Conservation (phyloP, 2,329 filamentous ascomycete genomes). For the Verticillium albo-atrum region DNA sequence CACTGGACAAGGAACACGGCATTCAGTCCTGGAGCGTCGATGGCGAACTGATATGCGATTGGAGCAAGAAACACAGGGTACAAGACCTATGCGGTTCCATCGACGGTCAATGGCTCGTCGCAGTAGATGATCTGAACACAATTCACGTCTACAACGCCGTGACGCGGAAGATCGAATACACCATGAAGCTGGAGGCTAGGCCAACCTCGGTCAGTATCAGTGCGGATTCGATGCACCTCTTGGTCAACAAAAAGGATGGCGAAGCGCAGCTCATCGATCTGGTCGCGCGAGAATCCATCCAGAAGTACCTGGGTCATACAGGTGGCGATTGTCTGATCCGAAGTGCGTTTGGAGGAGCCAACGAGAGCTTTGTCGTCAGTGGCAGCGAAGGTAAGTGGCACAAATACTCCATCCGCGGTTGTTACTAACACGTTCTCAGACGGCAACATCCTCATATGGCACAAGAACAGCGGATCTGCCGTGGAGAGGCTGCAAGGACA, state of each 20-base stretch:
- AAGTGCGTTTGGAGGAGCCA: constrained; percentile 79
- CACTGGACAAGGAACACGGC: constrained; percentile 62
- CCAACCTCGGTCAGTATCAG: constrained; percentile 80
- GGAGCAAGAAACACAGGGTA: constrained; percentile 68
- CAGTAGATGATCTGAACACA: constrained; percentile 64
- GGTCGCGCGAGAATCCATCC: constrained; percentile 64
- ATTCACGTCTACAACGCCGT: constrained; percentile 79
- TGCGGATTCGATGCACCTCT: constrained; percentile 71
- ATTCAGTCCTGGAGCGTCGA: constrained; percentile 67
- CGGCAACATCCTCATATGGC: constrained; percentile 79
- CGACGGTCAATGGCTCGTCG: constrained; percentile 75
- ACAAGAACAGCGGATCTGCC: constrained; percentile 72
- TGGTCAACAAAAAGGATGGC: constrained; percentile 77
- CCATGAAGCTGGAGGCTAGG: constrained; percentile 63
- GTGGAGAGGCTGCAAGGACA: constrained; percentile 78
- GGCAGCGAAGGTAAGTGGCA: constrained; percentile 78
- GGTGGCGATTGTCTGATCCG: constrained; percentile 78
- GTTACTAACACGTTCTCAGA: constrained; percentile 30
- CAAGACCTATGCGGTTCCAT: constrained; percentile 81
- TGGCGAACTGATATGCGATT: constrained; percentile 59
- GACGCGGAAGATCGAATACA: constrained; percentile 71
- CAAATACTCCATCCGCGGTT: neutral
- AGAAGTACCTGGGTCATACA: constrained; percentile 70
- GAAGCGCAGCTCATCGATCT: constrained; percentile 78
- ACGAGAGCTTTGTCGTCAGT: constrained; percentile 86